Conservation (phyloP, 1,284 basidiomycete genomes). For the Tausonia pullulans region DNA sequence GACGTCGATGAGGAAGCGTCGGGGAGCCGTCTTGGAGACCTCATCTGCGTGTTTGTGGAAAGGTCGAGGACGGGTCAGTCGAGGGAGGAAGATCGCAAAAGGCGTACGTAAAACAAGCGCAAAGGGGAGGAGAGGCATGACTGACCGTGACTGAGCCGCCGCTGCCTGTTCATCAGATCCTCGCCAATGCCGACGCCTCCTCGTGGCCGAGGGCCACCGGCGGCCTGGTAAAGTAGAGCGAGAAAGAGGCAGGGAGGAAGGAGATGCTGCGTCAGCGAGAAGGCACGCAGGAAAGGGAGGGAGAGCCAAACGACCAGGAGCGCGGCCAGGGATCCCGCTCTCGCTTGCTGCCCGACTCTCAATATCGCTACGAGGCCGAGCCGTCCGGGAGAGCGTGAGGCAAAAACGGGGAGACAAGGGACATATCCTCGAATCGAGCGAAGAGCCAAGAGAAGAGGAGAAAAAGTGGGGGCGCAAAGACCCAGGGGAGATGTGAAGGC, state of each 20-base stretch:
- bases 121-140: background rate
- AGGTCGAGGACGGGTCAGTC: background rate
- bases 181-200: constrained; percentile 14
- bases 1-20: constrained; percentile 94
- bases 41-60: constrained; percentile 32
- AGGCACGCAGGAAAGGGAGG: too few species aligned
- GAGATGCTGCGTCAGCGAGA: too few species aligned
- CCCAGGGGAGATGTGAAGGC: background rate
- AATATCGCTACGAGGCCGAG: too few species aligned
- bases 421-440: too few species aligned
- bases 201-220: background rate
- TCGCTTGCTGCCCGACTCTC: too few species aligned
- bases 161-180: constrained; percentile 14
- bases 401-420: too few species aligned
- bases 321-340: too few species aligned
- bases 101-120: constrained; percentile 14
- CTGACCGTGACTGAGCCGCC: constrained; percentile 12
- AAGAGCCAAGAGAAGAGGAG: too few species aligned
- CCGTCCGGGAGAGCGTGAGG: too few species aligned
- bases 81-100: background rate
- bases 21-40: constrained; percentile 35
- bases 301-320: too few species aligned
- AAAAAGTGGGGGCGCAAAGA: background rate
- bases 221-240: constrained; percentile 4
- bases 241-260: background rate